Evolutionary conservation across 2,329 filamentous ascomycete genomes (phyloP), one percentile per base, ranked within the genome.

Genomic region (Dissoconium aciculare): DNA sequence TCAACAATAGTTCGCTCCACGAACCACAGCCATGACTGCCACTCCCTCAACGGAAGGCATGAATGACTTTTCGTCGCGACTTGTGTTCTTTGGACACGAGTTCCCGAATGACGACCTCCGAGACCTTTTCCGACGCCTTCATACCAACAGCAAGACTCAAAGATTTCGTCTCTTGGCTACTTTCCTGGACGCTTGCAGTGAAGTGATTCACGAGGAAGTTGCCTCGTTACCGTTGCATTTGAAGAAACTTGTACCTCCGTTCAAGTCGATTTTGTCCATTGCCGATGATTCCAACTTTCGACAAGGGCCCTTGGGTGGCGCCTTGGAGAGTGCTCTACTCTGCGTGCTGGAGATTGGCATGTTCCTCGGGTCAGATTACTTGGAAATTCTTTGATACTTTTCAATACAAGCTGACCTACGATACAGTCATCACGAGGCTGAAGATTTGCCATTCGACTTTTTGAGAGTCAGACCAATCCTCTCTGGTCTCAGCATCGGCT

Each of bases 51-150:
- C n/a, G n/a, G n/a, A n/a, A n/a, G n/a, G n/a, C n/a, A n/a, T n/a
- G n/a, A n/a, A n/a, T n/a, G n/a, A n/a, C n/a, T n/a, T n/a, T n/a
- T n/a, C n/a, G n/a, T n/a, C n/a, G n/a, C n/a, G n/a, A n/a, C n/a
- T 64, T 19, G 30, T 52, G n/a, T 63, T 56, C 42, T 66, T 66
- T 44, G 53, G 56, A 38, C 62, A 64, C 34, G 61, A 66, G 36
- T 62, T 66, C 30, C 62, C 63, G 0, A 50, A 46, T n/a, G 61
- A 64, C 19, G 56, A 65, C 36, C 39, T 64, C 6, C 36, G 50
- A 14, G 41, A 53, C 14, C 37, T 66, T 1, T 49, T 59, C 26
- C 59, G 62, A 5, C 41, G 48, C 3, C 43, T 67, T 8, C 51
- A 56, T 16, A 36, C 35, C 10, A 53, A 54, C 32, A 59, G 55